These are phyloP conservation scores for Trichoderma oligosporum DNA, from an alignment of 2,329 filamentous ascomycete species.

Conservation along the genomic window DNA sequence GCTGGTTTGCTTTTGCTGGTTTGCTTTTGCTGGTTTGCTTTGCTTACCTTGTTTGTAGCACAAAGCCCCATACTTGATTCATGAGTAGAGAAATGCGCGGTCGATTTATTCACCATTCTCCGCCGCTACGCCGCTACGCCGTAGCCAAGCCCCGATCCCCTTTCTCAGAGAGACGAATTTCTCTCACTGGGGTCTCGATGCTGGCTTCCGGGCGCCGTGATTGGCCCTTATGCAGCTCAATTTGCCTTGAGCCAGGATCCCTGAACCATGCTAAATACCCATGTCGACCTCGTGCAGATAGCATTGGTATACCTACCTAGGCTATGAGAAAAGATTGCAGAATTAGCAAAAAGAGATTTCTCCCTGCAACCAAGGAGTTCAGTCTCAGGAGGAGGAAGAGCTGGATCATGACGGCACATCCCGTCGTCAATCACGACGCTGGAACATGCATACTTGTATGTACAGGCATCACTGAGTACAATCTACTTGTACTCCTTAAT, in stretches of 20 bases:
- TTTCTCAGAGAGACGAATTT: slow-evolving; percentile 17
- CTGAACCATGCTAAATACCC: slow-evolving; percentile 1
- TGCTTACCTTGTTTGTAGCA: not conserved
- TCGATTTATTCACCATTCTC: not conserved
- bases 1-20: no score
- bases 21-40: no score
- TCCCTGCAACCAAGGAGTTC: not conserved
- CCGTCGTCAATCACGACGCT: not conserved
- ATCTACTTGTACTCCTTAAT: no score
- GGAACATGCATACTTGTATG: not conserved
- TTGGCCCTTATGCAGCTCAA: slow-evolving; percentile 14
- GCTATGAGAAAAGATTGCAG: not conserved
- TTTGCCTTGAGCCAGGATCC: slow-evolving; percentile 15
- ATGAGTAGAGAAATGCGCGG: not conserved
- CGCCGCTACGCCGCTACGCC: slow-evolving; percentile 11
- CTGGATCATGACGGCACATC: not conserved
- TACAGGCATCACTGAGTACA: not conserved
- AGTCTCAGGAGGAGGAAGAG: slow-evolving; percentile 11
- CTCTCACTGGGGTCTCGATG: slow-evolving; percentile 9
- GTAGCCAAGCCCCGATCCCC: slow-evolving; percentile 12
- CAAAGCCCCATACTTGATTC: not conserved
- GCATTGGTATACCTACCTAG: slow-evolving; percentile 6
- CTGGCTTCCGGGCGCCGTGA: slow-evolving; percentile 8
- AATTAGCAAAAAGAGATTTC: slow-evolving; percentile 3
- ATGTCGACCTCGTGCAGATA: slow-evolving; percentile 17